Base-by-base conservation (phyloP, 2,329 filamentous ascomycete genomes). In the Fusarium stilboides region DNA sequence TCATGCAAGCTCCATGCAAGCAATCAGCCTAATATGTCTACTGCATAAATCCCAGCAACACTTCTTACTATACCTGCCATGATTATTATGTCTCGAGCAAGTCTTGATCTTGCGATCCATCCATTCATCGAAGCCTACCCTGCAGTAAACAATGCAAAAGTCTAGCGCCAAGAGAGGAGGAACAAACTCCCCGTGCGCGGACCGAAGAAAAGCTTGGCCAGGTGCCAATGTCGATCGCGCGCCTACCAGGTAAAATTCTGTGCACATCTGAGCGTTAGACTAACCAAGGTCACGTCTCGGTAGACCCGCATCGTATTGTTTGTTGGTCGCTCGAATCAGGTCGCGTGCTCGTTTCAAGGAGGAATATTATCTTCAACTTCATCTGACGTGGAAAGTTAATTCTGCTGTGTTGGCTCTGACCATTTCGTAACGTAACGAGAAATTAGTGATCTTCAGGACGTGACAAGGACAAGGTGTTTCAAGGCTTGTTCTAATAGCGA, bases 281-380 rank as follows among this genome's bases (percentile, higher is more conserved):
- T n/a, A 53, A 42, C 26, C 40, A 34, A 36, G 34, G 15, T 17
- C 34, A 13, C 15, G 31, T 15, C 26, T 69, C 59, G 60, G 59
- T 28, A 39, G 26, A 65, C 39, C 43, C 45, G 20, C 28, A 34
- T 42, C 33, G 44, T 49, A 37, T 43, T 42, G 7, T 36, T 43
- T 42, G 7, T 47, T 50, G 57, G 50, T 49, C 26, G 12, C 42
- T 51, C 42, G 46, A 46, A 58, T 34, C 31, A 50, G 43, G 65
- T 68, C 65, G 65, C 60, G 65, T 68, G 65, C 53, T 31, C 50
- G 20, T 50, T 37, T 55, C 45, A 68, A 47, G 49, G 56, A 64
- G 8, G 33, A 49, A 19, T 24, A 17, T 46, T 40, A 36, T 42
- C 12, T 26, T 19, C 10, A 31, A 31, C 28, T 31, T 31, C 28